These are phyloP conservation scores for Geosmithia flava DNA, from an alignment of 2,329 filamentous ascomycete genomes.

Conservation along the genomic window DNA sequence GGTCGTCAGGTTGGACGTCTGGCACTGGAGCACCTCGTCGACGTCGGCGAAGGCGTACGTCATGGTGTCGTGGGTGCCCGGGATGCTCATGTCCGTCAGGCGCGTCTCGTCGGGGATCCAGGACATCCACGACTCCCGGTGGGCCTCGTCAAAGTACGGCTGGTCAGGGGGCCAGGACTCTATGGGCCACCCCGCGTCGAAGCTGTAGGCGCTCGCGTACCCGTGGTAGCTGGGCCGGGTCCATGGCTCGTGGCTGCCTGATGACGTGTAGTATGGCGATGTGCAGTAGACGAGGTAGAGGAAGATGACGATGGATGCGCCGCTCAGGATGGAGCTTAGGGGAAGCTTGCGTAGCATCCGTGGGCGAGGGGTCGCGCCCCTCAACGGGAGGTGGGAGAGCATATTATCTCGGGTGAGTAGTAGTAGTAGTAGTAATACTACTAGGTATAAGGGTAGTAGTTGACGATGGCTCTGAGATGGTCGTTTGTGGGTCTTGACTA, in stretches of 20 bases:
- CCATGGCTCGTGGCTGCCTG: slow-evolving; percentile 1
- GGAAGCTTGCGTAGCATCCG: not conserved
- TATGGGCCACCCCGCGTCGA: slow-evolving; percentile 15
- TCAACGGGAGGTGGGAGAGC: not conserved
- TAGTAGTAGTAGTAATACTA: too few relatives aligned
- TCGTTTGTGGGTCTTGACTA: too few relatives aligned
- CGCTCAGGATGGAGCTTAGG: too few relatives aligned
- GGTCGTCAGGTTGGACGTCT: slow-evolving; percentile 29
- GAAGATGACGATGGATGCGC: slow-evolving; percentile 3
- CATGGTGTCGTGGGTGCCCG: slow-evolving; percentile 41
- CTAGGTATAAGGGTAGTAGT: too few relatives aligned
- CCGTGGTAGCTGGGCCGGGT: slow-evolving; percentile 12
- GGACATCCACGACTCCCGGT: slow-evolving; percentile 23
- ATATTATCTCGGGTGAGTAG: too few relatives aligned
- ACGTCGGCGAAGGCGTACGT: slow-evolving; percentile 23
- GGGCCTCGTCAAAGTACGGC: not conserved
- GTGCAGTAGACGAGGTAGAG: slow-evolving; percentile 11
- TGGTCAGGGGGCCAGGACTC: not conserved
- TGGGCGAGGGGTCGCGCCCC: not conserved
- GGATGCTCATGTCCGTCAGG: slow-evolving; percentile 32
- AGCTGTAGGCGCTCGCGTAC: slow-evolving; percentile 20
- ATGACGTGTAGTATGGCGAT: slow-evolving; percentile 9
- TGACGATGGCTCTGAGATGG: too few relatives aligned
- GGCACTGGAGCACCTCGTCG: slow-evolving; percentile 26
- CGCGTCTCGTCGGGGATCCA: slow-evolving; percentile 24